Conservation (phyloP, 1,139 yeast genomes). For the Debaryomyces coudertii region DNA sequence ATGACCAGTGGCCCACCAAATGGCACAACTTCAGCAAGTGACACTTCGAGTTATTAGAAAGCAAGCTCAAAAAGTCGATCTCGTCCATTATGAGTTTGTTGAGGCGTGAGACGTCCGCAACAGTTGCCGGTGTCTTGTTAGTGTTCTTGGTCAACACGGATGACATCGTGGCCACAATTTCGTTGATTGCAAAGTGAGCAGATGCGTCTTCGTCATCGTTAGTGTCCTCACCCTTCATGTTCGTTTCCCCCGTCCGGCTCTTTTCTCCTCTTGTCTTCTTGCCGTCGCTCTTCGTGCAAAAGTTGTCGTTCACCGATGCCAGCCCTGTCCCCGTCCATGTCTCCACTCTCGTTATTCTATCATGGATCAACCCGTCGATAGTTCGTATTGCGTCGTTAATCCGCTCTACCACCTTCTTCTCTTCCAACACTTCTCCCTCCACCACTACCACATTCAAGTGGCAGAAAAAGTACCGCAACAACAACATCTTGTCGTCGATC, state of each 20-base stretch:
- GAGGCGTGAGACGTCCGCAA: constrained; percentile 26
- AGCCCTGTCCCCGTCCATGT: constrained; percentile 59
- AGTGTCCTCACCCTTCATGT: neutral
- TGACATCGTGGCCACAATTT: constrained; percentile 40
- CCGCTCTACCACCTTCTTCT: constrained; percentile 21
- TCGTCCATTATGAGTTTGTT: constrained; percentile 36
- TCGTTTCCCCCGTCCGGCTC: too few species aligned
- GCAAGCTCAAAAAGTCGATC: constrained; percentile 41
- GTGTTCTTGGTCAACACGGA: constrained; percentile 29
- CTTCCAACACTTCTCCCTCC: constrained; percentile 22
- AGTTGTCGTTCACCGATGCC: constrained; percentile 30
- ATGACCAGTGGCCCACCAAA: constrained; percentile 54
- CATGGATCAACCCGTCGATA: constrained; percentile 29
- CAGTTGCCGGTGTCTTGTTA: constrained; percentile 28
- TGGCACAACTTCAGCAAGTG: constrained; percentile 38
- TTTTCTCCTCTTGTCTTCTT: too few species aligned
- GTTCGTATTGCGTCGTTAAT: constrained; percentile 33
- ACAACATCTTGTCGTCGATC: constrained; percentile 32
- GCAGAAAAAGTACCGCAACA: constrained; percentile 43
- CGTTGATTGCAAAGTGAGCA: constrained; percentile 20
- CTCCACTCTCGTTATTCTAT: constrained; percentile 53
- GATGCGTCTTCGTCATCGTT: neutral
- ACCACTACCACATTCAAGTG: constrained; percentile 46
- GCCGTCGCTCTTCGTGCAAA: constrained; percentile 9
- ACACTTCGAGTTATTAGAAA: constrained; percentile 26